Conservation (phyloP, 495 filamentous ascomycete genomes). For the Xylaria venustula region DNA sequence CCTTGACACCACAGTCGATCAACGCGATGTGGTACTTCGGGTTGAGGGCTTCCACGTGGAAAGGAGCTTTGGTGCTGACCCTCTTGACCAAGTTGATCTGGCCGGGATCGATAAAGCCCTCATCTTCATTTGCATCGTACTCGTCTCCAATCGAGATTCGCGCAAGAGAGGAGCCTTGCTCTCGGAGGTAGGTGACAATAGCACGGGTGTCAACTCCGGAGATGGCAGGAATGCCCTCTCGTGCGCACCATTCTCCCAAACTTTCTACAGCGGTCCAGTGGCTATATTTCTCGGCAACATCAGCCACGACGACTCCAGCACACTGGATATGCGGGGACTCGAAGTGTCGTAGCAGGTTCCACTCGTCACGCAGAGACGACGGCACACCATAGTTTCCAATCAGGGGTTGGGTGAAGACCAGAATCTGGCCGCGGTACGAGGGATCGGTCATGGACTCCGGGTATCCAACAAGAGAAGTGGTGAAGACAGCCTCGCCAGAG, state of each 20-base stretch:
- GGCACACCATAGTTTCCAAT: constrained; percentile 99
- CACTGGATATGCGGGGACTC: constrained; percentile 97
- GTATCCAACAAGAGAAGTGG: constrained; percentile 89
- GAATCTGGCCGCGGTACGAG: constrained; percentile 96
- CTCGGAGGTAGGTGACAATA: constrained; percentile 92
- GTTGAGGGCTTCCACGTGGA: constrained; percentile 78
- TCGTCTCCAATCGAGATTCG: constrained; percentile 95
- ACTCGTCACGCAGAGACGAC: constrained; percentile 69
- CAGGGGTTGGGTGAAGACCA: constrained; percentile 97
- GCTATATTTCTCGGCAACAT: constrained; percentile 88
- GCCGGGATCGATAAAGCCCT: constrained; percentile 91
- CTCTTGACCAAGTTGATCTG: constrained; percentile 93
- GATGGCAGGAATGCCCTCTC: constrained; percentile 94
- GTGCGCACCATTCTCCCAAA: constrained; percentile 88
- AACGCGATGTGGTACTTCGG: constrained; percentile 89
- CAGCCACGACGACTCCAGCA: constrained; percentile 90
- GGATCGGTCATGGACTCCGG: constrained; percentile 98
- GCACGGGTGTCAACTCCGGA: constrained; percentile 95
- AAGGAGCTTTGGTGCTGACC: constrained; percentile 96
- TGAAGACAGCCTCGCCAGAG: constrained; percentile 93
- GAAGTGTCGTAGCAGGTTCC: constrained; percentile 85
- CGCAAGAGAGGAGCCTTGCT: constrained; percentile 93
- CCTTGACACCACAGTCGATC: constrained; percentile 98
- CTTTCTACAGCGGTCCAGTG: constrained; percentile 99
- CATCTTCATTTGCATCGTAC: constrained; percentile 98